Evolutionary conservation across 1,284 basidiomycete genomes (phyloP).

Genomic region (Trichosporon faecale): DNA sequence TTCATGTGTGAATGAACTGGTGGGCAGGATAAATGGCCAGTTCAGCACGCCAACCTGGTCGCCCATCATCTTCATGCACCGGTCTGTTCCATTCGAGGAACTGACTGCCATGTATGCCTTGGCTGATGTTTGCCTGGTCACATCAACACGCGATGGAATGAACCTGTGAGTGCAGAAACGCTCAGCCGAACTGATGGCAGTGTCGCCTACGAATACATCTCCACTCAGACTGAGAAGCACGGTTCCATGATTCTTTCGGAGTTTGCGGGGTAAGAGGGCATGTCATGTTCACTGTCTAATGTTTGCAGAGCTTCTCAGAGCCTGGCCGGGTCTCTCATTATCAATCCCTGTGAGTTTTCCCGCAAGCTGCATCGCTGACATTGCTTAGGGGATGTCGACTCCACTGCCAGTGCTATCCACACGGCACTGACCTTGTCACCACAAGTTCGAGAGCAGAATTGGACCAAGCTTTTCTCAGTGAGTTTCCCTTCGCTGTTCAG

Average conservation of each 20-base stretch:
- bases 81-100: constrained; percentile 88
- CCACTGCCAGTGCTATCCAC: constrained; percentile 93
- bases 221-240: constrained; percentile 85
- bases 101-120: constrained; percentile 94
- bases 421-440: constrained; percentile 86
- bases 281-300: background rate
- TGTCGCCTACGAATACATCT: constrained; percentile 99
- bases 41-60: constrained; percentile 99
- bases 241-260: constrained; percentile 98
- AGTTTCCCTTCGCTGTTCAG: constrained; percentile 21
- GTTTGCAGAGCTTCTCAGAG: constrained; percentile 74
- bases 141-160: constrained; percentile 96
- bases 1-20: constrained; percentile 93
- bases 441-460: constrained; percentile 79
- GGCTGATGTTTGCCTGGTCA: constrained; percentile 93
- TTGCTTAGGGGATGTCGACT: constrained; percentile 71
- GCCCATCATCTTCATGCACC: constrained; percentile 99
- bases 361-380: background rate
- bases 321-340: constrained; percentile 86
- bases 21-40: constrained; percentile 95
- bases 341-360: constrained; percentile 72
- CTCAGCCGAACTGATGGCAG: constrained; percentile 52
- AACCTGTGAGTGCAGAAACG: constrained; percentile 60
- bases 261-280: constrained; percentile 67
- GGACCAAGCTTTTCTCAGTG: constrained; percentile 85